Conservation (phyloP, 2,329 filamentous ascomycete genomes). For the Xylariaceae sp. region DNA sequence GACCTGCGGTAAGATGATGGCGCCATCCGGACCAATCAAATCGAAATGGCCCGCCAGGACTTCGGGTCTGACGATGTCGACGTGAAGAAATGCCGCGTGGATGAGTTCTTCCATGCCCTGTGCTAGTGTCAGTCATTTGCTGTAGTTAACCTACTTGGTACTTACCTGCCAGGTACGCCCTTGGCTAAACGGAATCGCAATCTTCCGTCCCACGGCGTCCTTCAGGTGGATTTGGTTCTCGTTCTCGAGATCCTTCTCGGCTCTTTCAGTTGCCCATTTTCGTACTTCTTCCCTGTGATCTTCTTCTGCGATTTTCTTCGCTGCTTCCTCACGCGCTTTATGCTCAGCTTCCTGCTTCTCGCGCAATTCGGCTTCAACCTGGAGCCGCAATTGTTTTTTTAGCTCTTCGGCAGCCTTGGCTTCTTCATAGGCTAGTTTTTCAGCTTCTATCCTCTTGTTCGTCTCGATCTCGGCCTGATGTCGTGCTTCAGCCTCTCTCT, state of each 20-base stretch:
- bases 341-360: conserved; percentile 13
- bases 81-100: conserved; percentile 79
- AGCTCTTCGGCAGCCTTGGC: conserved; percentile 3
- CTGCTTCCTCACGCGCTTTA: neutral
- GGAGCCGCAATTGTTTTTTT: conserved; percentile 6
- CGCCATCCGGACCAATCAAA: conserved; percentile 74
- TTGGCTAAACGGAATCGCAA: conserved; percentile 19
- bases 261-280: conserved; percentile 20
- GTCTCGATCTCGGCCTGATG: conserved; percentile 11
- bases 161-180: conserved; percentile 23
- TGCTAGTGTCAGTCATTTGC: conserved; percentile 5
- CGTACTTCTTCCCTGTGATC: conserved; percentile 6
- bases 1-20: conserved; percentile 78
- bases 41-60: conserved; percentile 80
- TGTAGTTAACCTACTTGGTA: neutral
- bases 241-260: conserved; percentile 18
- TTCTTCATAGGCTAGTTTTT: conserved; percentile 13
- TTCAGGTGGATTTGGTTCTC: conserved; percentile 24
- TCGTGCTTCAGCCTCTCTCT: conserved; percentile 17
- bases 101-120: conserved; percentile 85
- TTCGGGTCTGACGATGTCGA: conserved; percentile 74
- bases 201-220: conserved; percentile 26
- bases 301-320: conserved; percentile 12
- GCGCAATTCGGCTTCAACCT: conserved; percentile 10
- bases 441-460: conserved; percentile 6